phyloP scores from a whole-genome alignment of 345 rosid species.

The Citrus mangshanensis region DNA sequence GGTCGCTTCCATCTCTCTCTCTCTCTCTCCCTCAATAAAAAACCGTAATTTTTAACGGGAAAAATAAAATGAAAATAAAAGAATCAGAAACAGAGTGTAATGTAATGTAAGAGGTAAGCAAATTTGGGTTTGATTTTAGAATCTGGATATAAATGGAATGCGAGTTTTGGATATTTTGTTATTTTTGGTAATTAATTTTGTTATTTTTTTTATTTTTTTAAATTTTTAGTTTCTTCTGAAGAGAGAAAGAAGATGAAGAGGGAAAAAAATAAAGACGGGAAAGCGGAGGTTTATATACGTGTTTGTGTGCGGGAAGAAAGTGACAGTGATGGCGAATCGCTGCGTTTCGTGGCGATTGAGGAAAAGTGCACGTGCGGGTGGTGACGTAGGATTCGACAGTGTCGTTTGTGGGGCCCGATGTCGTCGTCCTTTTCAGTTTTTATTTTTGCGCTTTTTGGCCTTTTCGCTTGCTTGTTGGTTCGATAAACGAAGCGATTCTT shows the following conservation, averaged over 20 bases:
- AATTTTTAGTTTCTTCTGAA: not conserved
- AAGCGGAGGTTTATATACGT: not conserved
- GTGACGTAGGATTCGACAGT: constrained; percentile 25
- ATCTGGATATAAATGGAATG: constrained; percentile 11
- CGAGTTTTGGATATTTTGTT: not conserved
- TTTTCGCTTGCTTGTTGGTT: not conserved
- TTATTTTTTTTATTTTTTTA: not conserved
- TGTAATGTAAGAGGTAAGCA: not conserved
- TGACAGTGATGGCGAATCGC: not conserved
- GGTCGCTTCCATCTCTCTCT: constrained; percentile 29
- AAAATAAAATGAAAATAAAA: not conserved
- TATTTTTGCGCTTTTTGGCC: not conserved
- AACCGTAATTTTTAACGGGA: not conserved
- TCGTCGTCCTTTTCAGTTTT: not conserved
- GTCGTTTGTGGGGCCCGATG: not conserved
- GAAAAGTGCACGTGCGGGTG: constrained; percentile 10
- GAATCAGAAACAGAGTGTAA: not conserved
- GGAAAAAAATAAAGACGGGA: too few species aligned
- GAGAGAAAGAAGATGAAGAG: not conserved
- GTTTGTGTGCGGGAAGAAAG: not conserved
- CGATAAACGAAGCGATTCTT: not conserved
- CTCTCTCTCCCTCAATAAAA: not conserved
- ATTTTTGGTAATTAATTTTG: not conserved
- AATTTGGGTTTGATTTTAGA: constrained; percentile 3
- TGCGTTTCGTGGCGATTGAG: constrained; percentile 13